Evolutionary conservation across 2,329 filamentous ascomycete genomes (phyloP).

Genomic region (Claviceps monticola): DNA sequence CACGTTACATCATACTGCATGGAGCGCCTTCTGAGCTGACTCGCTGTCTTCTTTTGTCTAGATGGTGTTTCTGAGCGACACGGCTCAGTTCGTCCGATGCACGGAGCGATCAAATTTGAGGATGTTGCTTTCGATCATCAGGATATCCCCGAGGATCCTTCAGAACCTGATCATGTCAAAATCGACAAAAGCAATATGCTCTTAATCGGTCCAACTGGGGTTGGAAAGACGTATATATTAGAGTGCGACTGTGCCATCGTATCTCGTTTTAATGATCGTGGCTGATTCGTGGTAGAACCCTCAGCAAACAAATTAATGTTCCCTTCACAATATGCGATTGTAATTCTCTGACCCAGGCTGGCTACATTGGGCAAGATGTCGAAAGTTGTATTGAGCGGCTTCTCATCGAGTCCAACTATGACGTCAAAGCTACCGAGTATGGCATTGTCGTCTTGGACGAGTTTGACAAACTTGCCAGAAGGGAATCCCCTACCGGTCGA

Average conservation of each 20-base stretch:
- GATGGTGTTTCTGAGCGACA: conserved; percentile 42
- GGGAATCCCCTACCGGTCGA: conserved; percentile 75
- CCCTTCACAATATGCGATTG: conserved; percentile 94
- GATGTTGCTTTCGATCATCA: conserved; percentile 26
- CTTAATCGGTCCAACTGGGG: conserved; percentile 80
- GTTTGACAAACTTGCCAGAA: conserved; percentile 90
- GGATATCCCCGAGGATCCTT: conserved; percentile 34
- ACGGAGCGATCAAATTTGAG: conserved; percentile 20
- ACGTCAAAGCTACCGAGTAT: conserved; percentile 68
- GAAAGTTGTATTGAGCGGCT: conserved; percentile 87
- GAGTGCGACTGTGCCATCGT: conserved; percentile 32
- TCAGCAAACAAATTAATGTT: conserved; percentile 85
- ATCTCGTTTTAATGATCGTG: background rate
- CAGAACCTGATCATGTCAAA: conserved; percentile 40
- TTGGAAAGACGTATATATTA: conserved; percentile 91
- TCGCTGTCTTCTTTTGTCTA: conserved; percentile 24
- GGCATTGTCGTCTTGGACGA: conserved; percentile 95
- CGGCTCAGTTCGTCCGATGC: conserved; percentile 30
- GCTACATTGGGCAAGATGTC: conserved; percentile 97
- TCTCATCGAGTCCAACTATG: conserved; percentile 80
- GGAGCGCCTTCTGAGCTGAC: conserved; percentile 8
- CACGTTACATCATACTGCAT: background rate
- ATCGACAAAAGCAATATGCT: conserved; percentile 95
- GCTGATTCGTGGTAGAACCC: conserved; percentile 45
- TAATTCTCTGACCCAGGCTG: conserved; percentile 88